Conservation (phyloP, 1,284 basidiomycete species). For the Stereum hirsutum region DNA sequence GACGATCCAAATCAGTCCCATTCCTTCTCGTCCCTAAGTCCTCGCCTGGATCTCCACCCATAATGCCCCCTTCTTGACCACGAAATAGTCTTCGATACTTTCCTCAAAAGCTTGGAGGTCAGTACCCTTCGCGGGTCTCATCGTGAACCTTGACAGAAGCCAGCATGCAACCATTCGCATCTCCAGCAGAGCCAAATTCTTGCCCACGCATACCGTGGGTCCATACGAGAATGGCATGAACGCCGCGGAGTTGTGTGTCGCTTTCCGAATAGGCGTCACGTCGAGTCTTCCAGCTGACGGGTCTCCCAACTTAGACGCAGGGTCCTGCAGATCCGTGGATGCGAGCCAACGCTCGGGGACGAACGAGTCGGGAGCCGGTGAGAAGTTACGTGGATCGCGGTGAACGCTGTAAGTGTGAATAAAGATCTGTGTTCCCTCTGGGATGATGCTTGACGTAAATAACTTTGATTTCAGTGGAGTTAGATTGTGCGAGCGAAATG, state of each 20-base stretch:
- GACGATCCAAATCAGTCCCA: no score
- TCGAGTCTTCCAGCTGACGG: no score
- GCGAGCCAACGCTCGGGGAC: constrained; percentile 18
- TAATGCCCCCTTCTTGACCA: constrained; percentile 5
- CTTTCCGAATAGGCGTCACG: no score
- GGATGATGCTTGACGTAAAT: constrained; percentile 13
- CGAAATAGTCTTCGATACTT: constrained; percentile 9
- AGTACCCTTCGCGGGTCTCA: constrained; percentile 9
- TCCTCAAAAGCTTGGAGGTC: constrained; percentile 9
- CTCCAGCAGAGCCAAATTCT: constrained; percentile 16
- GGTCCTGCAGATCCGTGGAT: no score
- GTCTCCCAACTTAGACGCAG: no score
- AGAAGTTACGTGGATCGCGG: constrained; percentile 18
- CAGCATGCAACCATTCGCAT: constrained; percentile 13
- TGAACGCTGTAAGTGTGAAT: constrained; percentile 17
- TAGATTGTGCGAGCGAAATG: background rate
- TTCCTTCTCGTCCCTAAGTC: no score
- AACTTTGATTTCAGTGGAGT: background rate
- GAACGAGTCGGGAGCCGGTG: constrained; percentile 11
- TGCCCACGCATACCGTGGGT: constrained; percentile 17
- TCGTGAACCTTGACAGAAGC: constrained; percentile 13
- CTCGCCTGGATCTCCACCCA: constrained; percentile 1
- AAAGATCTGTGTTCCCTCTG: constrained; percentile 15
- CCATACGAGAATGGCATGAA: constrained; percentile 18
- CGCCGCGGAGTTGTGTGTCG: constrained; percentile 12